Conservation (phyloP, 1,139 yeast species). For the Wickerhamomyces sp. region DNA sequence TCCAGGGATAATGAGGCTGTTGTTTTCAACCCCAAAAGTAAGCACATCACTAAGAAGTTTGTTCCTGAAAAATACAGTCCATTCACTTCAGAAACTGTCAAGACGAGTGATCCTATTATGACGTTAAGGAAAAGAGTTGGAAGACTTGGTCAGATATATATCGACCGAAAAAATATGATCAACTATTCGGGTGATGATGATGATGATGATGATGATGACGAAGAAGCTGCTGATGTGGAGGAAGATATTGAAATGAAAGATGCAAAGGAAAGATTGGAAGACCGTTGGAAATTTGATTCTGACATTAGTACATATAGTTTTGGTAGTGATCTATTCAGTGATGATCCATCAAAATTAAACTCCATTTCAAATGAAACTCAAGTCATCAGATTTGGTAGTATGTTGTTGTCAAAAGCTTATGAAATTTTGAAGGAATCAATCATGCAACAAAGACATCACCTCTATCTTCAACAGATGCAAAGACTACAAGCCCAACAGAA, state of each 20-base stretch:
- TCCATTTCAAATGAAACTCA: slow-evolving; percentile 85
- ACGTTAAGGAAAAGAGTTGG: slow-evolving; percentile 74
- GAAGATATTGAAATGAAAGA: slow-evolving; percentile 30
- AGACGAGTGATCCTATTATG: slow-evolving; percentile 47
- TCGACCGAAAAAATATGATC: slow-evolving; percentile 62
- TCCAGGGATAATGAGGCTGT: slow-evolving; percentile 14
- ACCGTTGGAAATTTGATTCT: slow-evolving; percentile 73
- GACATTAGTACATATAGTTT: slow-evolving; percentile 42
- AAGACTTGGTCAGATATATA: slow-evolving; percentile 61
- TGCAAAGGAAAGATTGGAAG: slow-evolving; percentile 51
- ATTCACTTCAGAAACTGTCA: slow-evolving; percentile 18
- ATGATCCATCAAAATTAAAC: slow-evolving; percentile 65
- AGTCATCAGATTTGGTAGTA: slow-evolving; percentile 84
- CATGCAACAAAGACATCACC: slow-evolving; percentile 47
- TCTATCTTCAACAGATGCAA: slow-evolving; percentile 39
- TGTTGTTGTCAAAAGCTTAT: slow-evolving; percentile 82
- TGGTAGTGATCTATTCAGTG: slow-evolving; percentile 50
- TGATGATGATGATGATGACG: slow-evolving; percentile 28
- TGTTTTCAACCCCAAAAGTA: slow-evolving; percentile 24
- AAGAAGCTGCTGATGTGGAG: slow-evolving; percentile 25
- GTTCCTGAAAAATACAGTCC: slow-evolving; percentile 41
- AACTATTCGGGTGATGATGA: slow-evolving; percentile 30
- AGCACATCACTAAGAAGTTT: slow-evolving; percentile 26
- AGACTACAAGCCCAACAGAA: slow-evolving; percentile 33
- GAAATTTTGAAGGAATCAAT: slow-evolving; percentile 53